Base-by-base conservation (phyloP, 495 filamentous ascomycete genomes). In the Lepraria neglecta region DNA sequence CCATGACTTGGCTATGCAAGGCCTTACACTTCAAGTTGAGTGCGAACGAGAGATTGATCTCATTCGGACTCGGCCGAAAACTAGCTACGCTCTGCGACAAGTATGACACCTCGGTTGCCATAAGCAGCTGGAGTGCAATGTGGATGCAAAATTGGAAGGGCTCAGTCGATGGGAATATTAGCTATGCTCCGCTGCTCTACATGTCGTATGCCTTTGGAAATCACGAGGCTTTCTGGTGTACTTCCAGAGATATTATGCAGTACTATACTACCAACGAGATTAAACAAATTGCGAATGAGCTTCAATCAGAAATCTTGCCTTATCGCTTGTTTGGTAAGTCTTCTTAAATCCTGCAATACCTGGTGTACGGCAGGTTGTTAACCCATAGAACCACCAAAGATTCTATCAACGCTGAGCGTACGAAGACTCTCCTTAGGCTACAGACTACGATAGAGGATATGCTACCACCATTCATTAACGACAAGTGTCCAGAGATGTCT, bases 1-100 rank as follows among this genome's bases (percentile, higher is more conserved):
- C 69, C 0, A 50, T 71, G 12, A 42, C 57, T 24, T 33, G 35
- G 0, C 42, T 71, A 12, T 71, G 53, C 31, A 58, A 64, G 11
- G 48, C 60, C 30, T 12, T 71, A 2, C 69, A 71, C 40, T 62
- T 67, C 40, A 44, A 46, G 17, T 38, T 63, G 15, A n/a, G 56
- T 31, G 38, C 44, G 7, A 40, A 24, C 24, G 24, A 24, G 24
- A 24, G 24, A 24, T 2, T 24, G 17, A 31, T 38, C 1, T 38
- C 47, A 6, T 28, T 30, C 27, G 12, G 15, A 1, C 2, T 52
- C 27, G 21, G 27, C 14, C 14, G 9, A 4, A 10, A 17, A 19
- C 12, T 52, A 38, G 38, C 35, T 33, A 17, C 38, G 31, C 14
- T 56, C 19, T 56, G 21, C 53, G 38, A 56, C 19, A 56, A 56